phyloP scores from a whole-genome alignment of 139 green algal genomes.

The Protoeuglena noctilucae region DNA sequence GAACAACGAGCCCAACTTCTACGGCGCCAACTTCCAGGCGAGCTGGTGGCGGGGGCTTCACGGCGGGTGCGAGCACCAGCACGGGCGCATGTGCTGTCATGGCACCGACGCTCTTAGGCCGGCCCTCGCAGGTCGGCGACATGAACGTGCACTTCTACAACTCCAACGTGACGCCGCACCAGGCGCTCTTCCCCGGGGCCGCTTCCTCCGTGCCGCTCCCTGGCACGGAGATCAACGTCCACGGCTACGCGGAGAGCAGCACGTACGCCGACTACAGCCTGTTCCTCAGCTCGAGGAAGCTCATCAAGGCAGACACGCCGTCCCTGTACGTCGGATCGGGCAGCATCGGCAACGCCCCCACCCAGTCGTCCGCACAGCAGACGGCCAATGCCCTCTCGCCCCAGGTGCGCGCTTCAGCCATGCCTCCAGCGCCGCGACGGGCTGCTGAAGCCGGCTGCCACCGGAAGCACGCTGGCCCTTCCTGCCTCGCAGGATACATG shows the following conservation, averaged over 20 bases:
- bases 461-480: too few species aligned
- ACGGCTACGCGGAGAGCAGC: too few species aligned
- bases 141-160: neutral
- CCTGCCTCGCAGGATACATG: neutral
- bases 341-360: neutral
- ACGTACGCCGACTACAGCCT: too few species aligned
- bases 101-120: neutral
- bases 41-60: neutral
- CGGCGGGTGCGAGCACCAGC: too few species aligned
- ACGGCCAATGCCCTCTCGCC: neutral
- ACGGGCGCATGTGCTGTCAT: too few species aligned
- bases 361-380: neutral
- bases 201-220: neutral
- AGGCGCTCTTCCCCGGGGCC: neutral
- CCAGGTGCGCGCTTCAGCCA: neutral
- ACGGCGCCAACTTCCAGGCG: neutral
- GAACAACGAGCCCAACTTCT: neutral
- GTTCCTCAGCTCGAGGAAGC: neutral
- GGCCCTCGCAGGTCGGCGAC: neutral
- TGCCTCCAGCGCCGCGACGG: neutral
- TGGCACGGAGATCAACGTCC: neutral
- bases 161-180: neutral
- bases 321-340: slow-evolving; percentile 1
- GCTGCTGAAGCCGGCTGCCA: too few species aligned
- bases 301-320: slow-evolving; percentile 1